Base-by-base conservation (phyloP, 345 rosid genomes). In the Salix exigua region DNA sequence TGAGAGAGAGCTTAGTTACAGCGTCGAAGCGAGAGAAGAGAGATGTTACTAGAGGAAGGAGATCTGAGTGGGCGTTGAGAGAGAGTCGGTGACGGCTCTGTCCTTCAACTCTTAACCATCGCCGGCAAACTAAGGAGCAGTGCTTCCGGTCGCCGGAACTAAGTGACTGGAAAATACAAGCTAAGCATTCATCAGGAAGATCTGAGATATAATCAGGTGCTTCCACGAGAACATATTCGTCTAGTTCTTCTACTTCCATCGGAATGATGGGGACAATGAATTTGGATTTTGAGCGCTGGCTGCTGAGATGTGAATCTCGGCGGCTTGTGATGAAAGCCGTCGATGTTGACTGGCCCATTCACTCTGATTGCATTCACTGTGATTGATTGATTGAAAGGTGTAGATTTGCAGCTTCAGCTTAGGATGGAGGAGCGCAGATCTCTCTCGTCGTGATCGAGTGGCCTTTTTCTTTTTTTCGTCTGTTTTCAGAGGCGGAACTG, bases 131-230 rank as follows among this genome's bases (percentile, higher is more conserved):
- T 4, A 92, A 75, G 30, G 98, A 87, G 77, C 92, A 91, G 18
- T 71, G 72, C 67, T 94, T 89, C 75, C 98, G 90, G 72, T 91
- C 91, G 23, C 80, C 85, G 66, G 89, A 69, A 68, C 84, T 80
- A 12, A 94, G 88, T 16, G 81, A 91, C 84, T 90, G 97, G 55
- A 92, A 94, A 74, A 94, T 82, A 68, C 80, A 81, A 66, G 96
- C 98, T 73, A 94, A 73, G 78, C 97, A 91, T 72, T 92, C 97
- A 78, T 94, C 98, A 7, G 97, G 97, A 73, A 92, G 82, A 77
- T 69, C 82, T 37, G 91, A 89, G 25, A 86, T 88, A 87, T 83
- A 85, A 63, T 94, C 94, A 6, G 70, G 76, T 19, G 68, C 67
- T 58, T 62, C 85, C 28, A 82, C 71, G 35, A 68, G 33, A 6